Base-by-base conservation (phyloP, 306 rosid genomes). In the Casuarina cunninghamiana region DNA sequence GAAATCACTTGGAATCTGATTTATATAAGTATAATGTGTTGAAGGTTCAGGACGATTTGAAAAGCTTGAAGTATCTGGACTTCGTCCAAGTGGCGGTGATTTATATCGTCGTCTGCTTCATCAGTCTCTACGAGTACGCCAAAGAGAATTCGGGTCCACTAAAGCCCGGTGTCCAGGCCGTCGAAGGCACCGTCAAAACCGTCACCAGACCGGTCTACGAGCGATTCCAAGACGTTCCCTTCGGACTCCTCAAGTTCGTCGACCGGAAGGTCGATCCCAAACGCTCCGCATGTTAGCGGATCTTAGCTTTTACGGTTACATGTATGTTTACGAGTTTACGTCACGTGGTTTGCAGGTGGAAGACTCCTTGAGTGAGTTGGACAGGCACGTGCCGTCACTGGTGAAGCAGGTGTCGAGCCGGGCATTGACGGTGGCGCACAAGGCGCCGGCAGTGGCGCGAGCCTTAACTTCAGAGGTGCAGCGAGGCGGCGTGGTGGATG, bases 71-170 rank as follows among this genome's bases (percentile, higher is more conserved):
- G 81, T 77, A 88, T 77, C 73, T 88, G 83, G 85, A 83, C 7
- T 86, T 83, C 72, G 83, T 83, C 6, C 85, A 81, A 81, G 83
- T 77, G 68, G 89, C 88, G 43, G 85, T 83, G 74, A 83, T 81
- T 55, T 86, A 86, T 67, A 43, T 51, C 17, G 3, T 57, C 5
- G 60, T 81, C 16, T 83, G 86, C 81, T 72, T 86, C 82, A 51
- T 85, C 2, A 81, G 55, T 39, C 26, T 88, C 43, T 88, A 88
- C 71, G 83, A 81, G 49, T 81, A 45, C 79, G 88, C 91, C 16
- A 88, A 86, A 75, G 89, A 81, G 13, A 86, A 83, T 79, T 77
- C 91, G 71, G 89, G 88, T 72, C 86, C 89, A 6, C 76, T 88
- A 6, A 88, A 75, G 57, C 75, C 73, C 53, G 88, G 91, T 32